Conservation (phyloP, 495 filamentous ascomycete genomes). For the Glonium stellatum region DNA sequence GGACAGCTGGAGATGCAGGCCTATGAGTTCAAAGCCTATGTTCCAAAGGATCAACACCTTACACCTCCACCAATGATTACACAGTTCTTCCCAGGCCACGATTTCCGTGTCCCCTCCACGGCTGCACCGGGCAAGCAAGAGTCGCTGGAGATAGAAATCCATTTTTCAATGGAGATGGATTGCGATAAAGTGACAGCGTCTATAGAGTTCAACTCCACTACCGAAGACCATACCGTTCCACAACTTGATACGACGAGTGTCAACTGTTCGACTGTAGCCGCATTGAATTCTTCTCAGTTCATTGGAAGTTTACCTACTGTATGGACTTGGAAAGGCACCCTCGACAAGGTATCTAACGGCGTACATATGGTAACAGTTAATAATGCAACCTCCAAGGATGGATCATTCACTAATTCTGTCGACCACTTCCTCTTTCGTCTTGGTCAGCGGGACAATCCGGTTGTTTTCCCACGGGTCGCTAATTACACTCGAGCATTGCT, state of each 20-base stretch:
- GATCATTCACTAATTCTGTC: conserved; percentile 42
- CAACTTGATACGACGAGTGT: conserved; percentile 40
- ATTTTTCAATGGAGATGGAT: conserved; percentile 59
- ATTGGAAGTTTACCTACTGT: conserved; percentile 47
- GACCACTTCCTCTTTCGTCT: conserved; percentile 54
- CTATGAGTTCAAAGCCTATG: conserved; percentile 59
- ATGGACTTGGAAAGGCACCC: conserved; percentile 50
- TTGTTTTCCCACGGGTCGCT: conserved; percentile 51
- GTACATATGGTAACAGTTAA: conserved; percentile 56
- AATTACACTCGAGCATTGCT: conserved; percentile 55
- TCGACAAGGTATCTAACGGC: conserved; percentile 57
- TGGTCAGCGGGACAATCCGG: conserved; percentile 51
- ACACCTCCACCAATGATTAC: conserved; percentile 60
- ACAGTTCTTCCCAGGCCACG: conserved; percentile 58
- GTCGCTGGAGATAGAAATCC: conserved; percentile 45
- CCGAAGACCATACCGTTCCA: conserved; percentile 39
- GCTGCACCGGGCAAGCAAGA: conserved; percentile 42
- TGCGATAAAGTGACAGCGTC: conserved; percentile 48
- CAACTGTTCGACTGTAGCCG: conserved; percentile 37
- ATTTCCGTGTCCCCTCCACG: conserved; percentile 50
- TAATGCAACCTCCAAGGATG: conserved; percentile 43
- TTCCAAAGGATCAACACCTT: conserved; percentile 47
- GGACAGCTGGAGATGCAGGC: conserved; percentile 46
- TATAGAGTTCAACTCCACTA: conserved; percentile 50
- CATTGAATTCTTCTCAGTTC: conserved; percentile 10